Evolutionary conservation across 805 yeast species (phyloP).

Genomic region (Komagataella phaffii): DNA sequence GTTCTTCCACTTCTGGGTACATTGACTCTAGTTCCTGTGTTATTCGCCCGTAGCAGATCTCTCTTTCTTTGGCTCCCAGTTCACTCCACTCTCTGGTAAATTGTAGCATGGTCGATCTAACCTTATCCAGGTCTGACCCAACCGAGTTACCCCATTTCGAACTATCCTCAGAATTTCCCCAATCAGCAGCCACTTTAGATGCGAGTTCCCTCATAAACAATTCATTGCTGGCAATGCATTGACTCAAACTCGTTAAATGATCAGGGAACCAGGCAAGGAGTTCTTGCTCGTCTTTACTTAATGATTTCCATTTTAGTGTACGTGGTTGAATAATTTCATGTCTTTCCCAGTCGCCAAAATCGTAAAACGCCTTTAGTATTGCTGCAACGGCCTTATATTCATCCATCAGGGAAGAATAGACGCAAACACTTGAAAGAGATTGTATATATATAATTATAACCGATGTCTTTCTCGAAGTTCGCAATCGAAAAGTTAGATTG

Average conservation of each 20-base stretch:
- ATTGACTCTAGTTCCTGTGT: constrained; percentile 18
- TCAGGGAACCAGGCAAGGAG: constrained; percentile 36
- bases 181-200: constrained; percentile 24
- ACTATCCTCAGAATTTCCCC: constrained; percentile 29
- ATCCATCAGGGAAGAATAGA: neutral
- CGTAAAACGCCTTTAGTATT: constrained; percentile 11
- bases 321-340: constrained; percentile 18
- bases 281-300: constrained; percentile 25
- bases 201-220: constrained; percentile 30
- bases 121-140: constrained; percentile 38
- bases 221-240: constrained; percentile 30
- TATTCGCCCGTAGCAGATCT: constrained; percentile 22
- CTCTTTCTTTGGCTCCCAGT: constrained; percentile 36
- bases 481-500: neutral
- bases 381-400: neutral
- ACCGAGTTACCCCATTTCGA: constrained; percentile 30
- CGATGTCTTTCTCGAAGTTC: neutral
- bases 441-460: neutral
- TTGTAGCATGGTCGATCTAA: constrained; percentile 40
- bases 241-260: constrained; percentile 24
- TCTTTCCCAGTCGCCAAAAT: constrained; percentile 22
- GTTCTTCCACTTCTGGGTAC: constrained; percentile 21
- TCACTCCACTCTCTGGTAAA: constrained; percentile 48
- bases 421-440: neutral
- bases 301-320: constrained; percentile 17